phyloP scores from a whole-genome alignment of 2,329 filamentous ascomycete species.

The Alternaria brassicicola region DNA sequence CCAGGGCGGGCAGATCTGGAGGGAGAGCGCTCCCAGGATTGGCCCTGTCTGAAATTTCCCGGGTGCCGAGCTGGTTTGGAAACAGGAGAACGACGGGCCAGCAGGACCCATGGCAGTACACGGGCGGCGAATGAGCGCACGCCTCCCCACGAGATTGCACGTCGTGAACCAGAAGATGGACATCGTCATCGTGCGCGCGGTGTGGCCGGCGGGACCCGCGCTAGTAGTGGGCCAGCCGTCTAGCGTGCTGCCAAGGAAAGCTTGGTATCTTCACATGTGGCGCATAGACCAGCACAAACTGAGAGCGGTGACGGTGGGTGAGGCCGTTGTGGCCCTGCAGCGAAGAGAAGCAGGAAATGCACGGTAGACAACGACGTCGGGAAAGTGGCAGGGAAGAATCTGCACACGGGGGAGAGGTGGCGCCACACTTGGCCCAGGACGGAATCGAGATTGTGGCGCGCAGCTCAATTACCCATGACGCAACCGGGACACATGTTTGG shows the following conservation, averaged over 20 bases:
- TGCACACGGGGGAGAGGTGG: background rate
- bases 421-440: slow-evolving; percentile 8
- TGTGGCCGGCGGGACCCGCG: slow-evolving; percentile 6
- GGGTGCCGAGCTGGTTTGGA: slow-evolving; percentile 2
- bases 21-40: slow-evolving; percentile 12
- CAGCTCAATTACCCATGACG: slow-evolving; percentile 14
- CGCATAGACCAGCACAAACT: background rate
- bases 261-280: slow-evolving; percentile 10
- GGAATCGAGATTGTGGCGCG: slow-evolving; percentile 19
- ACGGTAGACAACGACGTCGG: background rate
- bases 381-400: background rate
- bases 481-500: slow-evolving; percentile 17
- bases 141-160: slow-evolving; percentile 1
- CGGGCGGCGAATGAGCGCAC: slow-evolving; percentile 6
- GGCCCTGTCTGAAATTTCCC: slow-evolving; percentile 6
- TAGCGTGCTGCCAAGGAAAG: slow-evolving; percentile 8
- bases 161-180: slow-evolving; percentile 2
- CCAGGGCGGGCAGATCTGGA: slow-evolving; percentile 23
- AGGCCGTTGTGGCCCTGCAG: background rate
- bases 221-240: slow-evolving; percentile 3
- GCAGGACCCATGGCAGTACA: background rate
- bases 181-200: slow-evolving; percentile 17
- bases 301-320: background rate
- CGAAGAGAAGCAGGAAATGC: background rate
- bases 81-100: background rate